phyloP scores from a whole-genome alignment of 257 asterid species.

The Ehretia macrophylla region DNA sequence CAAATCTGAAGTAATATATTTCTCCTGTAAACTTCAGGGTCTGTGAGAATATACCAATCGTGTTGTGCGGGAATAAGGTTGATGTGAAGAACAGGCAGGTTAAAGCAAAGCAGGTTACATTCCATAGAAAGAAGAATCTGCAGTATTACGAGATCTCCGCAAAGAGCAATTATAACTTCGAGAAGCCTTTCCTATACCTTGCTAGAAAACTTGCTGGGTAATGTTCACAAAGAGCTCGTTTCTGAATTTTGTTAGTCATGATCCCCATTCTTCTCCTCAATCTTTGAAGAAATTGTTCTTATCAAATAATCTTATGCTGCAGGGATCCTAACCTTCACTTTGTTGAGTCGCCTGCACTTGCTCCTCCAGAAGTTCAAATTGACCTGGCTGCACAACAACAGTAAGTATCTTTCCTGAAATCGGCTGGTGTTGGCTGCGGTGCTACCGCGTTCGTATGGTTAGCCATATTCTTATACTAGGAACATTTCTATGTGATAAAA shows the following conservation, averaged over 20 bases:
- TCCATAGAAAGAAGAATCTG: conserved; percentile 4
- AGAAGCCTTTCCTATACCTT: conserved; percentile 11
- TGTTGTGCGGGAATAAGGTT: conserved; percentile 6
- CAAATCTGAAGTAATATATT: too few relatives aligned
- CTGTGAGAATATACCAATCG: conserved; percentile 4
- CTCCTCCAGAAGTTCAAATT: conserved; percentile 8
- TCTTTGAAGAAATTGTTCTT: too few relatives aligned
- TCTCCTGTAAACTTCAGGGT: not conserved
- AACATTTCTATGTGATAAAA: too few relatives aligned
- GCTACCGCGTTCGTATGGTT: too few relatives aligned
- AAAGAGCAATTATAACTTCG: conserved; percentile 8
- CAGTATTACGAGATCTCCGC: conserved; percentile 11
- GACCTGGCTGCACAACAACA: not conserved
- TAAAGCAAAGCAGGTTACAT: conserved; percentile 10
- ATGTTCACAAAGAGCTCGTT: not conserved
- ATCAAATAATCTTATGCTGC: not conserved
- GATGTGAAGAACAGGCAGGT: conserved; percentile 12
- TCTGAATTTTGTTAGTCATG: not conserved
- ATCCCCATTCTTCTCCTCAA: too few relatives aligned
- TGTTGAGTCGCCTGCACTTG: not conserved
- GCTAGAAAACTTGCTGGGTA: conserved; percentile 11
- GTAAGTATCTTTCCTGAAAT: not conserved
- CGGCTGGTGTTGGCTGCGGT: not conserved
- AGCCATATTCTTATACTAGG: too few relatives aligned
- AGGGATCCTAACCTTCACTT: conserved; percentile 1